Percentiles rank a stretch among this genome's conserved stretches.
Evolutionary conservation across 2,329 filamentous ascomycete genomes (phyloP).

Genomic region (Cordyceps cicadae): DNA sequence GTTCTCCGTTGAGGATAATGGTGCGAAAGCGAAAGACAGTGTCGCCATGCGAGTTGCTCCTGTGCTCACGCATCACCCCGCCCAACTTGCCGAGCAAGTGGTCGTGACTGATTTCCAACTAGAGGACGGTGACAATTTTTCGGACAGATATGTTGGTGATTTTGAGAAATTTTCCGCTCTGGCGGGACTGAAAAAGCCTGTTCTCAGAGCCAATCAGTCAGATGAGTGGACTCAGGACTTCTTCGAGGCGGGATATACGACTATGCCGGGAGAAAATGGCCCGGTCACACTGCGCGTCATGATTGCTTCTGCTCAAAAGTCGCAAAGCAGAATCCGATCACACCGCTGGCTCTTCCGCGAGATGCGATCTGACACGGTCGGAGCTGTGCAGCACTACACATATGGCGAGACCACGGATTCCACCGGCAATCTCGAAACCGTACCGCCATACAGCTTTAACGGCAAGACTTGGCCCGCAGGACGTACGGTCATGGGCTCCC

Average conservation of each 20-base stretch:
- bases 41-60: slow-evolving; percentile 28
- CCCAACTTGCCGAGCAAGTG: slow-evolving; percentile 22
- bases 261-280: not conserved
- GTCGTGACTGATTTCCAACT: too few species aligned
- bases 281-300: slow-evolving; percentile 5
- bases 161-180: not conserved
- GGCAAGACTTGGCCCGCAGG: slow-evolving; percentile 5
- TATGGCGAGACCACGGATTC: not conserved
- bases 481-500: not conserved
- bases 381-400: not conserved
- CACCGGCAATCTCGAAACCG: slow-evolving; percentile 5
- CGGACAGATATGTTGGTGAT: not conserved
- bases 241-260: slow-evolving; percentile 6
- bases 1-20: slow-evolving; percentile 23
- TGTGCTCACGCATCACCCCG: slow-evolving; percentile 28
- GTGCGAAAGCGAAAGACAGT: slow-evolving; percentile 15
- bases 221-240: slow-evolving; percentile 1
- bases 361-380: slow-evolving; percentile 3
- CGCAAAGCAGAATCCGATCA: not conserved
- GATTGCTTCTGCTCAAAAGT: not conserved
- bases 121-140: slow-evolving; percentile 8
- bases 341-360: slow-evolving; percentile 1
- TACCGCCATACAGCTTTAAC: not conserved
- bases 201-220: too few species aligned
- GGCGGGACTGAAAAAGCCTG: too few species aligned